phyloP scores from a whole-genome alignment of 1,284 basidiomycete genomes.

The Nidula niveotomentosa region DNA sequence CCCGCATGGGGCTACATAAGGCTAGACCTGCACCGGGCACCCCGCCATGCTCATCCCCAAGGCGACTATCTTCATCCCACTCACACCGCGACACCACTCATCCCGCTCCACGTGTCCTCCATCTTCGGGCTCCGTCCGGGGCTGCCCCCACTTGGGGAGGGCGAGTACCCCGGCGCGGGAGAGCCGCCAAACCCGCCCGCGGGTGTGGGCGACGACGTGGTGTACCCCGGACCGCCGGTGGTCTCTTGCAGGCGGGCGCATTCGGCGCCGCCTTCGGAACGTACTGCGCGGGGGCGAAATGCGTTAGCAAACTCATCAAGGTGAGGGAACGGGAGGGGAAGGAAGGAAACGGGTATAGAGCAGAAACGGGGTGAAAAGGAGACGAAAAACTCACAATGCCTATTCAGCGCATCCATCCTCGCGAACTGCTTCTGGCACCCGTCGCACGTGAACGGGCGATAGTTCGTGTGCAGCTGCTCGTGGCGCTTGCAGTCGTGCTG shows the following conservation, averaged over 20 bases:
- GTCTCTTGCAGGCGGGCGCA: background rate
- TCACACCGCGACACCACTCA: background rate
- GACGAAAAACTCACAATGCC: slow-evolving; percentile 58
- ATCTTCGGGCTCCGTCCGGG: background rate
- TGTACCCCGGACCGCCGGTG: background rate
- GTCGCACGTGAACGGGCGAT: slow-evolving; percentile 74
- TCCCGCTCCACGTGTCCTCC: background rate
- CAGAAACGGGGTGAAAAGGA: background rate
- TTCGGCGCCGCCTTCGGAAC: slow-evolving; percentile 2
- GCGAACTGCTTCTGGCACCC: slow-evolving; percentile 80
- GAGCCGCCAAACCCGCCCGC: too few species aligned
- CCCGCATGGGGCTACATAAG: too few species aligned
- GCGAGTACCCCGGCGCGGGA: background rate
- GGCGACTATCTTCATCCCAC: background rate
- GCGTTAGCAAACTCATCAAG: background rate
- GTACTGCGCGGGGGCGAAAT: background rate
- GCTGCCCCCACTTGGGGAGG: background rate
- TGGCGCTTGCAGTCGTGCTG: slow-evolving; percentile 86
- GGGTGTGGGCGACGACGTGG: background rate
- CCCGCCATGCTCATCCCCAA: background rate
- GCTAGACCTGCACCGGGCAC: background rate
- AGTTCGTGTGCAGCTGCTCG: slow-evolving; percentile 77
- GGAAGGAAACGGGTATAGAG: background rate
- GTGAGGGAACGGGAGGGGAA: too few species aligned
- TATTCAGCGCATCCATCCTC: slow-evolving; percentile 76